Conservation (phyloP, 2,329 filamentous ascomycete genomes). For the Chaetomium olivaceum region DNA sequence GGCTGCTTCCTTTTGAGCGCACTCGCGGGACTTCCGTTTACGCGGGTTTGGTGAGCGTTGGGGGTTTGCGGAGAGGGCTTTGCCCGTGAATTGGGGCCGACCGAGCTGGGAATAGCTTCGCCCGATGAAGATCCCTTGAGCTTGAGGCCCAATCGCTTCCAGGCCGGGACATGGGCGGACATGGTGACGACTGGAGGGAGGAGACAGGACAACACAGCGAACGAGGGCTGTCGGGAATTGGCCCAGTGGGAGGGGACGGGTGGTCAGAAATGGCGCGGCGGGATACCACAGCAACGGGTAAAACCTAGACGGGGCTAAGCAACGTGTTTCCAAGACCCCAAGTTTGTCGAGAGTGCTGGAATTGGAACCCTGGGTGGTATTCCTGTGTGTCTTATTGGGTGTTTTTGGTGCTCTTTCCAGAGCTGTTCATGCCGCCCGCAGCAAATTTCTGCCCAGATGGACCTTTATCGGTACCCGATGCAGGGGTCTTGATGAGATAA, state of each 20-base stretch:
- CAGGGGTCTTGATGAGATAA: conserved; percentile 30
- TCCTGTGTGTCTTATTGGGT: conserved; percentile 30
- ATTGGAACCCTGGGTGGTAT: conserved; percentile 21
- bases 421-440: conserved; percentile 24
- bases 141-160: conserved; percentile 65
- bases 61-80: conserved; percentile 31
- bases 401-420: conserved; percentile 26
- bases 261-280: conserved; percentile 21
- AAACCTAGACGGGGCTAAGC: conserved; percentile 25
- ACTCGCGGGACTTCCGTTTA: conserved; percentile 36
- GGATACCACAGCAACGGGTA: conserved; percentile 20
- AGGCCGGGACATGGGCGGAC: conserved; percentile 54
- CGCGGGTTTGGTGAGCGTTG: conserved; percentile 26
- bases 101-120: conserved; percentile 35
- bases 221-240: conserved; percentile 10
- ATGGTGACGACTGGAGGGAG: conserved; percentile 42
- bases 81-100: conserved; percentile 26
- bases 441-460: conserved; percentile 35
- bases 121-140: conserved; percentile 51
- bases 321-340: conserved; percentile 20
- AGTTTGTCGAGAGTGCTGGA: conserved; percentile 24
- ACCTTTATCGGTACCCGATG: conserved; percentile 31
- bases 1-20: conserved; percentile 53
- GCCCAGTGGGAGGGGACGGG: conserved; percentile 14
- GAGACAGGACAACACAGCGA: conserved; percentile 24